phyloP scores from a whole-genome alignment of 164 flowering plant species.

The Hamamelis virginiana region DNA sequence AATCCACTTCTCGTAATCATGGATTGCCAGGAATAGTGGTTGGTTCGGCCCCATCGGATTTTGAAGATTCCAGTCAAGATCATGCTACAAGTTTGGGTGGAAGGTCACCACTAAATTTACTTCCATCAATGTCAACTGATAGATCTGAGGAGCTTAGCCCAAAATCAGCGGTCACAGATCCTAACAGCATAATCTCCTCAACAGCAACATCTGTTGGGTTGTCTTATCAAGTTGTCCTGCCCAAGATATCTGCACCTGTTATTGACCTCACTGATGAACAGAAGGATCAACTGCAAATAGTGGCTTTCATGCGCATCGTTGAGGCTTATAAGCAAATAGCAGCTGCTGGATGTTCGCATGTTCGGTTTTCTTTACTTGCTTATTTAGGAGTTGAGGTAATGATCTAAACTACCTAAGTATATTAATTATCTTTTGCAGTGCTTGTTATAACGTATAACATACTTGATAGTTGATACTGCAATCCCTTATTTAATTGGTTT shows the following conservation, averaged over 20 bases:
- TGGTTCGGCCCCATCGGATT: constrained; percentile 41
- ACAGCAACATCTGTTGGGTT: constrained; percentile 55
- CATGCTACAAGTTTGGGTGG: constrained; percentile 33
- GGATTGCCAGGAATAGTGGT: constrained; percentile 33
- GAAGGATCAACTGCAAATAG: constrained; percentile 67
- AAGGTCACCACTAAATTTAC: constrained; percentile 24
- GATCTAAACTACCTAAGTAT: not conserved
- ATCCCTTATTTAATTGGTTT: not conserved
- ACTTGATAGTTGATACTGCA: not conserved
- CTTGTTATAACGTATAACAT: not conserved
- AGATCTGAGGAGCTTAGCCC: constrained; percentile 82
- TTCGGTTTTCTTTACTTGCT: constrained; percentile 75
- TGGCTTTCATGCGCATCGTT: constrained; percentile 64
- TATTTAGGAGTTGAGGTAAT: constrained; percentile 82
- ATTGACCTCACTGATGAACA: constrained; percentile 62
- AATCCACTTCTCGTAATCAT: constrained; percentile 35
- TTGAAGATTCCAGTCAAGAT: constrained; percentile 55
- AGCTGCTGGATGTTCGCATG: constrained; percentile 69
- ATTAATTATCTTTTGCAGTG: not conserved
- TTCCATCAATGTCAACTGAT: constrained; percentile 57
- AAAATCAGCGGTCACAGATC: constrained; percentile 46
- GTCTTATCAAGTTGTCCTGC: constrained; percentile 53
- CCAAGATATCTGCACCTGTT: constrained; percentile 84
- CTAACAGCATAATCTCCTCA: constrained; percentile 39
- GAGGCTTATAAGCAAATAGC: constrained; percentile 82